Evolutionary conservation across 345 rosid genomes (phyloP).

Genomic region (Boechera retrofracta): DNA sequence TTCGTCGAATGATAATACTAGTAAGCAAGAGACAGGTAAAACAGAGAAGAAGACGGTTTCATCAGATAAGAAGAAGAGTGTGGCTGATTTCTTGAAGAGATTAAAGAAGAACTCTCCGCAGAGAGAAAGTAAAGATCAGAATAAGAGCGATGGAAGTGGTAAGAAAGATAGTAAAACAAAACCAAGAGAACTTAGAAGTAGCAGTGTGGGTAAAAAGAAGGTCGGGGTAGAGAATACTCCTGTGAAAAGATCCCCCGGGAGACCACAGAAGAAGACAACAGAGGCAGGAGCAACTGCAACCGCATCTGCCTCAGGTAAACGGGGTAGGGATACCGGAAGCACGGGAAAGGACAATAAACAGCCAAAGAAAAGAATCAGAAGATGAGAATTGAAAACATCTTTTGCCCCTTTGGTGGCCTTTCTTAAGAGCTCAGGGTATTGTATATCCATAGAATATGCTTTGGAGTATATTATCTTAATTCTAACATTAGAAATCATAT

Average conservation of each 20-base stretch:
- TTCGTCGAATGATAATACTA: conserved; percentile 20
- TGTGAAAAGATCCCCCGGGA: conserved; percentile 50
- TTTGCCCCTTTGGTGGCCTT: neutral
- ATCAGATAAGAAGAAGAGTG: conserved; percentile 64
- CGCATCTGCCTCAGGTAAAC: conserved; percentile 52
- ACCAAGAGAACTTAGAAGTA: conserved; percentile 52
- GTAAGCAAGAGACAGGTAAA: conserved; percentile 44
- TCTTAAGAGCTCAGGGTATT: conserved; percentile 7
- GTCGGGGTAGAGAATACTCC: conserved; percentile 50
- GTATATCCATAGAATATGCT: conserved; percentile 31
- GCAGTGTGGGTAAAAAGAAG: conserved; percentile 41
- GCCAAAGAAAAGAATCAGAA: conserved; percentile 51
- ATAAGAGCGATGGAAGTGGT: conserved; percentile 41
- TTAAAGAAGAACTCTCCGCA: conserved; percentile 60
- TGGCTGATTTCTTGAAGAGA: conserved; percentile 73
- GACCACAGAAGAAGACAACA: conserved; percentile 57
- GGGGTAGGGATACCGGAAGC: conserved; percentile 52
- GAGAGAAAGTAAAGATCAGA: conserved; percentile 46
- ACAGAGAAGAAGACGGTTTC: conserved; percentile 47
- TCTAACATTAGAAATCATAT: conserved; percentile 29
- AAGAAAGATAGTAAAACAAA: conserved; percentile 52
- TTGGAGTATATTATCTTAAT: conserved; percentile 12
- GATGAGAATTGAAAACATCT: neutral
- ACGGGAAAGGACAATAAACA: conserved; percentile 48
- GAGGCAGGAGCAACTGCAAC: conserved; percentile 34